Evolutionary conservation across 345 rosid genomes (phyloP).

Genomic region (Eucalyptus curtisii): DNA sequence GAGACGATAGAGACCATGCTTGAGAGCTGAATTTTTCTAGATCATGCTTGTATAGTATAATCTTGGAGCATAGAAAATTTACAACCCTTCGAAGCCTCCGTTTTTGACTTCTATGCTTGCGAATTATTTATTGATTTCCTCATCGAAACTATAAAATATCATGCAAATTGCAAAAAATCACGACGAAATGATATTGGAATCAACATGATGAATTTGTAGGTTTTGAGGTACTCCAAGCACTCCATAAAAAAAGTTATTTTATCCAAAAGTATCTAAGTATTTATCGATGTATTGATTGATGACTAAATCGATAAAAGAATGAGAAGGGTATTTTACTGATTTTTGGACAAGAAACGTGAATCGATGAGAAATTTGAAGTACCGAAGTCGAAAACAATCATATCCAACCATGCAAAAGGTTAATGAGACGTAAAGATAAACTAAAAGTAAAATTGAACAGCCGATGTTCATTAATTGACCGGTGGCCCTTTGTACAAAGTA

Average conservation of each 20-base stretch:
- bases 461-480: fast-evolving
- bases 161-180: fast-evolving
- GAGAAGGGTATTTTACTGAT: background rate
- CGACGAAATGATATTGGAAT: too few relatives aligned
- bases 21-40: background rate
- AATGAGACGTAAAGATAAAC: fast-evolving
- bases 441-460: fast-evolving
- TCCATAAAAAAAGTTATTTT: background rate
- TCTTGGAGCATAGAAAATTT: background rate
- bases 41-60: background rate
- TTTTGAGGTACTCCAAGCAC: background rate
- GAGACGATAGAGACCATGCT: background rate
- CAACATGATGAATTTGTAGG: fast-evolving
- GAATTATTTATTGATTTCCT: background rate
- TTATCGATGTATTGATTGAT: too few relatives aligned
- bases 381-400: too few relatives aligned
- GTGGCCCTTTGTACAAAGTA: fast-evolving
- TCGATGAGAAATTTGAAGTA: background rate
- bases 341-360: fast-evolving
- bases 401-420: background rate
- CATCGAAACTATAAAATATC: background rate
- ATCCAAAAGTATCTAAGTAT: fast-evolving
- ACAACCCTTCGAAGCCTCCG: background rate
- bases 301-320: fast-evolving
- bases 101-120: background rate